Base-by-base conservation (phyloP, 2,329 filamentous ascomycete species). In the Xylaria sp. region DNA sequence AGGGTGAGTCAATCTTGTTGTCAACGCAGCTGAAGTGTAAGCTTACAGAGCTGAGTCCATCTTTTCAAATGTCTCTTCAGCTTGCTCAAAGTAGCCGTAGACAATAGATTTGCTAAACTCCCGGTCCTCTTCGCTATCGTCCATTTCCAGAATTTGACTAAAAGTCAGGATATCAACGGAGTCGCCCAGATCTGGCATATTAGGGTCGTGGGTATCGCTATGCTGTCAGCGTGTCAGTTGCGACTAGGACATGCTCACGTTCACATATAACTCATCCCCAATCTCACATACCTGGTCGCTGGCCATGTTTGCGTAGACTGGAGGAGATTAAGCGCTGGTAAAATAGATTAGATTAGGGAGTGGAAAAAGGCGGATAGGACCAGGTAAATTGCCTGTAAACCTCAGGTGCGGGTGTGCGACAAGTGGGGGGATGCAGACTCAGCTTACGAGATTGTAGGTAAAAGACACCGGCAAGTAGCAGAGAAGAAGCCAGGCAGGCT, bases 111-210 rank as follows among this genome's bases (percentile, higher is more conserved):
- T 88, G 82, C 92, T 97, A 85, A 98, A 98, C 57, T 97, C 93
- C 75, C 90, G 87, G 71, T 95, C 92, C 11, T 90, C 88, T 73
- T 93, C 91, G 72, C 93, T 92, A 72, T 98, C 96, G 80, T 99
- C 96, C 95, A 99, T 98, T 81, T 98, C 96, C 71, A 98, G 88
- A 79, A 99, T 98, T 84, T 98, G 96, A 75, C 91, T 90, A 76
- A 99, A 99, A 65, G 94, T 97, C 64, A 81, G 79, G 69, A 85
- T 82, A 80, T 98, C 95, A 81, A 99, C 90, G 78, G 86, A 86
- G 72, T 96, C 92, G 68, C 89, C 90, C 72, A 93, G 88, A 68
- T 92, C 88, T 68, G 85, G 84, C 75, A 89, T 79, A 69, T 81
- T 84, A 67, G 80, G 78, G 63, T 80, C 82, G 72, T 85, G 81